phyloP scores from a whole-genome alignment of 768 basidiomycete species.

The Exsudoporus frostii region DNA sequence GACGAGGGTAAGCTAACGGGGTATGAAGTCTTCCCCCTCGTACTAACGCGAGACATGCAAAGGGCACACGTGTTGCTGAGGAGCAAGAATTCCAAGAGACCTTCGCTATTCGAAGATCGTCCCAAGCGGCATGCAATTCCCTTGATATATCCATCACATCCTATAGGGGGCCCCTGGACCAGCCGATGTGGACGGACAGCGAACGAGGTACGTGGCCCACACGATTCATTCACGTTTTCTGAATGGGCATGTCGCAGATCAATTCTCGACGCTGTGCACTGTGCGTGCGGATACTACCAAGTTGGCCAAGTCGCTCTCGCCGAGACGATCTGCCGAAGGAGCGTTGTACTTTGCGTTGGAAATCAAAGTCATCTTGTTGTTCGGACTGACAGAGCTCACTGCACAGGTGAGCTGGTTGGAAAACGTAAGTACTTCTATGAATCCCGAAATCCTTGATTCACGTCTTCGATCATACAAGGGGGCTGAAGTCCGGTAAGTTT shows the following conservation, averaged over 20 bases:
- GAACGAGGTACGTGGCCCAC: slow-evolving; percentile 26
- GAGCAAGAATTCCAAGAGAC: slow-evolving; percentile 42
- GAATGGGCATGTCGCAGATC: slow-evolving; percentile 17
- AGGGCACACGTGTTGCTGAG: slow-evolving; percentile 47
- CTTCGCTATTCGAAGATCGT: slow-evolving; percentile 31
- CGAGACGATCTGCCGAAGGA: slow-evolving; percentile 22
- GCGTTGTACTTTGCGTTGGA: slow-evolving; percentile 26
- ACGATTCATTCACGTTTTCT: neutral
- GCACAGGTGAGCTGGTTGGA: slow-evolving; percentile 53
- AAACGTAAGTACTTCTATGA: slow-evolving; percentile 33
- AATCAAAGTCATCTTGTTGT: slow-evolving; percentile 41
- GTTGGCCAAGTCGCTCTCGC: slow-evolving; percentile 24
- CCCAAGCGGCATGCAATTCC: slow-evolving; percentile 20
- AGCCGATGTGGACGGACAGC: slow-evolving; percentile 34
- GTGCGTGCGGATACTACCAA: slow-evolving; percentile 33
- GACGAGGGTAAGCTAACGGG: slow-evolving; percentile 31
- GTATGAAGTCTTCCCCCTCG: neutral
- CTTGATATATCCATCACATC: slow-evolving; percentile 26
- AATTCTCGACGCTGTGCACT: slow-evolving; percentile 36
- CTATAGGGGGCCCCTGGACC: slow-evolving; percentile 28
- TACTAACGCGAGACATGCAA: neutral
- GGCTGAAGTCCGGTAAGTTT: slow-evolving; percentile 34
- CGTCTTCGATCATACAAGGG: slow-evolving; percentile 25
- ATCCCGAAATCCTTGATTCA: neutral
- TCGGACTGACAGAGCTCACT: slow-evolving; percentile 52